phyloP scores from a whole-genome alignment of 495 filamentous ascomycete genomes.

The Aspergillus steynii region DNA sequence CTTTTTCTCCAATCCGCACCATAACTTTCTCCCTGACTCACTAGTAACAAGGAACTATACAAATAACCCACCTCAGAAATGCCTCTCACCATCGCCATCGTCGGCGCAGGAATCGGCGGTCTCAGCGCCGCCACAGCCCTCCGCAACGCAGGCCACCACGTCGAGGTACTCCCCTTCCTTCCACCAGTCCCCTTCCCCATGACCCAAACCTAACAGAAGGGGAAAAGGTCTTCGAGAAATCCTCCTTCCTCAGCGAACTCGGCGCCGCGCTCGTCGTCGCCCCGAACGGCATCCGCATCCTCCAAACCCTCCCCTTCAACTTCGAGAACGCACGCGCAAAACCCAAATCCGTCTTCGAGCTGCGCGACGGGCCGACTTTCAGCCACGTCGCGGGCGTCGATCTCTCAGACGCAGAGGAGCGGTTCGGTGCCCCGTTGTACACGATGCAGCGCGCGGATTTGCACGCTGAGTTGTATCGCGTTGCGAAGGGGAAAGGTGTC shows the following conservation, averaged over 20 bases:
- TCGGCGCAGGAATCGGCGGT: constrained; percentile 49
- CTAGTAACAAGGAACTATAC: too few species aligned
- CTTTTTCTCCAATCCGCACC: background rate
- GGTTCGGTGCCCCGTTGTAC: constrained; percentile 17
- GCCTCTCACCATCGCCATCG: constrained; percentile 29
- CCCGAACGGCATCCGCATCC: constrained; percentile 43
- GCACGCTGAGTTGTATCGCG: constrained; percentile 43
- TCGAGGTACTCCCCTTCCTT: constrained; percentile 19
- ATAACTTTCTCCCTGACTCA: too few species aligned
- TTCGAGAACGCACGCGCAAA: constrained; percentile 34
- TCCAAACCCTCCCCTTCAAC: constrained; percentile 34
- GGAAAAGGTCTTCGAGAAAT: background rate
- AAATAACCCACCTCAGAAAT: background rate
- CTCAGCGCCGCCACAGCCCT: constrained; percentile 42
- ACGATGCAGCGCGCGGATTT: constrained; percentile 54
- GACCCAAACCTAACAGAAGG: constrained; percentile 5
- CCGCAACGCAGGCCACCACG: constrained; percentile 23
- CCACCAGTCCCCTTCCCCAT: background rate
- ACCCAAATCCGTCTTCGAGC: constrained; percentile 17
- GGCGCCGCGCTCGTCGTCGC: constrained; percentile 49
- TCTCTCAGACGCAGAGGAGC: constrained; percentile 3
- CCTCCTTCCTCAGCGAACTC: constrained; percentile 33
- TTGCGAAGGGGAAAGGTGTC: constrained; percentile 29
- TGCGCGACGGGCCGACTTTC: constrained; percentile 27
- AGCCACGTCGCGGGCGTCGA: constrained; percentile 26